Conservation (phyloP, 1,139 yeast species). For the Yamadazyma dushanensis region DNA sequence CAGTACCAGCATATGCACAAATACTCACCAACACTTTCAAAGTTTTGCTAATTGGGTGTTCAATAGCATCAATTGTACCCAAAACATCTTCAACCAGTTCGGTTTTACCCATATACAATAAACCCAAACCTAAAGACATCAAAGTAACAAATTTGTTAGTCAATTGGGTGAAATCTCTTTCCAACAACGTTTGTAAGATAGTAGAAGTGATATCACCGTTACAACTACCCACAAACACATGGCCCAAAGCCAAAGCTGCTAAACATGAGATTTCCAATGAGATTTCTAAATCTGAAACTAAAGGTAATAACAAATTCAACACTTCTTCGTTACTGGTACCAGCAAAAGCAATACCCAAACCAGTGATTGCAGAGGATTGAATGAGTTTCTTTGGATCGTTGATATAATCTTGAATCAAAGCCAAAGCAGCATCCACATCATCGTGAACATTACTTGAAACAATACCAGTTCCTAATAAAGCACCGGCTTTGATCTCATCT, state of each 20-base stretch:
- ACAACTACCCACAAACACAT: conserved; percentile 93
- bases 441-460: conserved; percentile 95
- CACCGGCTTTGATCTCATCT: conserved; percentile 92
- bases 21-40: conserved; percentile 88
- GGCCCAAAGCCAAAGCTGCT: conserved; percentile 92
- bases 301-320: conserved; percentile 73
- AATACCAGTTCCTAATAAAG: conserved; percentile 91
- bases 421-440: conserved; percentile 90
- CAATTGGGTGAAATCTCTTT: conserved; percentile 75
- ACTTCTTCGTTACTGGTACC: conserved; percentile 91
- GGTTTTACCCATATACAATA: conserved; percentile 89
- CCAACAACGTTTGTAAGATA: conserved; percentile 85
- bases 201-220: conserved; percentile 92
- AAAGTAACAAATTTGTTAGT: conserved; percentile 86
- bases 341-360: conserved; percentile 93
- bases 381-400: conserved; percentile 49
- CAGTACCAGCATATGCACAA: conserved; percentile 97
- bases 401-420: conserved; percentile 81
- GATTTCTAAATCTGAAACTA: conserved; percentile 75
- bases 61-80: conserved; percentile 93
- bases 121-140: conserved; percentile 88
- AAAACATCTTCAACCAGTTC: conserved; percentile 94
- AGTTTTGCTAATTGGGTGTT: conserved; percentile 89
- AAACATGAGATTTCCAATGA: conserved; percentile 79
- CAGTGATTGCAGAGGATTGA: conserved; percentile 81